Percentiles rank a stretch among this genome's conserved stretches.
Conservation (phyloP, 306 rosid species). For the Cucurbita moschata region DNA sequence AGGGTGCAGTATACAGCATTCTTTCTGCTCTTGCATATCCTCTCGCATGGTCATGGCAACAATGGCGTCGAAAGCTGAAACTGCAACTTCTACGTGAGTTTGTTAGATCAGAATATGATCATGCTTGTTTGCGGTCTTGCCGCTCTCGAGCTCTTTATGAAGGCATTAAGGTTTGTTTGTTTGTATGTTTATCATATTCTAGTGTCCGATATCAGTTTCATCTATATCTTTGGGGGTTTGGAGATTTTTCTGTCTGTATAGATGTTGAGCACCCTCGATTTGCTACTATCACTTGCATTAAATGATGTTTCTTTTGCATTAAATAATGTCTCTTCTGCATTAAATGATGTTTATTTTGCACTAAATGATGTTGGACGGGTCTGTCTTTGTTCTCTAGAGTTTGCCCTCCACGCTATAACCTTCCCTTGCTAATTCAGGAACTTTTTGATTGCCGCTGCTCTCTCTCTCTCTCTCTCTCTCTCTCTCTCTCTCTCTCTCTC, state of each 20-base stretch:
- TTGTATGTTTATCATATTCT: neutral
- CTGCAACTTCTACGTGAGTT: conserved; percentile 86
- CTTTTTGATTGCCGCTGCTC: neutral
- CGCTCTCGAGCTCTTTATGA: conserved; percentile 97
- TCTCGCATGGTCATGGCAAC: conserved; percentile 95
- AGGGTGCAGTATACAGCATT: conserved; percentile 76
- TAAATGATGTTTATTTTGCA: neutral
- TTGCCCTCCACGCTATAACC: neutral
- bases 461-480: no score
- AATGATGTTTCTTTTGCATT: neutral
- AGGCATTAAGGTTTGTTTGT: conserved; percentile 76
- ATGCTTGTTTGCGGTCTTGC: conserved; percentile 87
- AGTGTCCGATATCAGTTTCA: neutral
- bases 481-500: no score
- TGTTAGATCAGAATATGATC: conserved; percentile 93
- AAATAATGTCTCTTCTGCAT: no score
- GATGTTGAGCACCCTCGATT: neutral
- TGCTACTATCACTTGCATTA: neutral
- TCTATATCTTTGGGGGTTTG: neutral
- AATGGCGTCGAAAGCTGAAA: conserved; percentile 77
- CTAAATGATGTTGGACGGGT: neutral
- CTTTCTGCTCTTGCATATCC: conserved; percentile 75
- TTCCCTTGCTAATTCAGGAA: neutral
- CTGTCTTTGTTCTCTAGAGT: neutral
- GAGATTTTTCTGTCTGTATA: neutral